phyloP scores from a whole-genome alignment of 176 grass and related monocot genomes.

The Ananas comosus region DNA sequence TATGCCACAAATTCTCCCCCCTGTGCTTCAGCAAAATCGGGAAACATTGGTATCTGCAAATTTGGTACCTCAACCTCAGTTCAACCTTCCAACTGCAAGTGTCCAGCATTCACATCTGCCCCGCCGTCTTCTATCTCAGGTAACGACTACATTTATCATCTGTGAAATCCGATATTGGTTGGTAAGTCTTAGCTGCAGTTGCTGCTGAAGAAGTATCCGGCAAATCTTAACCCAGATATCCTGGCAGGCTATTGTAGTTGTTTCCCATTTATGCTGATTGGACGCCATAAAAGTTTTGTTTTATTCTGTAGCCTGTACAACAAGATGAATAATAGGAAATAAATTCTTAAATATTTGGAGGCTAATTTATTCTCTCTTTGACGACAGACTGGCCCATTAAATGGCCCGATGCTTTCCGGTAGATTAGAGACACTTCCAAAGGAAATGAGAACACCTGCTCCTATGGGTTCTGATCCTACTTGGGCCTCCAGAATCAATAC shows the following conservation, averaged over 20 bases:
- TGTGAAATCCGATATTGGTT: too few relatives aligned
- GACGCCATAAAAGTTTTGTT: too few relatives aligned
- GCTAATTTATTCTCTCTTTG: not conserved
- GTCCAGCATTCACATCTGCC: slow-evolving; percentile 37
- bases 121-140: slow-evolving; percentile 52
- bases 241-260: too few relatives aligned
- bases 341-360: not conserved
- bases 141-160: not conserved
- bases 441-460: slow-evolving; percentile 23
- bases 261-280: too few relatives aligned
- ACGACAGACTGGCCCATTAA: slow-evolving; percentile 21
- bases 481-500: not conserved
- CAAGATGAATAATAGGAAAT: too few relatives aligned
- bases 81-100: slow-evolving; percentile 21
- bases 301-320: too few relatives aligned
- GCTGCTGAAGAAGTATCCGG: too few relatives aligned
- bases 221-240: too few relatives aligned
- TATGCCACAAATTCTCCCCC: slow-evolving; percentile 38
- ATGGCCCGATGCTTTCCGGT: slow-evolving; percentile 28
- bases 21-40: slow-evolving; percentile 39
- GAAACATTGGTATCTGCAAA: slow-evolving; percentile 28
- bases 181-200: too few relatives aligned
- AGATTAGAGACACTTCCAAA: slow-evolving; percentile 26
- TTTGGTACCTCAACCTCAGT: slow-evolving; percentile 15
- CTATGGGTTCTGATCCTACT: not conserved